Conservation (phyloP, 306 rosid genomes). For the Morella rubra region DNA sequence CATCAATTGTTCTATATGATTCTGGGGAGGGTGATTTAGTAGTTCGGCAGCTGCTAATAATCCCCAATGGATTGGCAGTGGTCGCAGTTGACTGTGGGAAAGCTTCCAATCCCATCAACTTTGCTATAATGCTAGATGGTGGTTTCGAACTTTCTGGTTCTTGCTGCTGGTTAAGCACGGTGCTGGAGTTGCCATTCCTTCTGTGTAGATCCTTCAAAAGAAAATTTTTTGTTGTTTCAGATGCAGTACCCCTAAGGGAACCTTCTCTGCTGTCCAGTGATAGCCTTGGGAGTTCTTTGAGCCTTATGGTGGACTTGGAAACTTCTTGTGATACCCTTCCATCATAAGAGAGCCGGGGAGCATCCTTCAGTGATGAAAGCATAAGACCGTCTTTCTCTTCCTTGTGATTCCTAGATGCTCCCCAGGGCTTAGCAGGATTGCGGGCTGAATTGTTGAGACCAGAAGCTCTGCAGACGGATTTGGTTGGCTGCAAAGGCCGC, state of each 20-base stretch:
- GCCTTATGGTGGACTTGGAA: slow-evolving; percentile 48
- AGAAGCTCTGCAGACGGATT: slow-evolving; percentile 34
- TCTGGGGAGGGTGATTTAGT: slow-evolving; percentile 34
- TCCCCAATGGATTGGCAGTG: slow-evolving; percentile 30
- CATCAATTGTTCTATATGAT: slow-evolving; percentile 38
- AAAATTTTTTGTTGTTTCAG: slow-evolving; percentile 48
- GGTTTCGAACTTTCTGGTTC: slow-evolving; percentile 56
- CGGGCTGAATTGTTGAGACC: slow-evolving; percentile 45
- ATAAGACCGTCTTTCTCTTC: slow-evolving; percentile 28
- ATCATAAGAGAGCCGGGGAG: slow-evolving; percentile 74
- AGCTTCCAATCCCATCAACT: slow-evolving; percentile 84
- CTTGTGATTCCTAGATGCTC: slow-evolving; percentile 41
- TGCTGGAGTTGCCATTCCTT: slow-evolving; percentile 32
- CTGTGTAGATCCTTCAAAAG: slow-evolving; percentile 42
- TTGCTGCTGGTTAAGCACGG: slow-evolving; percentile 34
- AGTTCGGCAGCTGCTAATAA: slow-evolving; percentile 21
- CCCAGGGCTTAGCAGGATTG: slow-evolving; percentile 41
- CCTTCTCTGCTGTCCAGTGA: slow-evolving; percentile 83
- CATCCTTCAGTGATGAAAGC: slow-evolving; percentile 26
- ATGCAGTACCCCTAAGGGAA: slow-evolving; percentile 36
- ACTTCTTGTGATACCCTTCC: slow-evolving; percentile 54
- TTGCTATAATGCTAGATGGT: slow-evolving; percentile 66
- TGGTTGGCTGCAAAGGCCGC: slow-evolving; percentile 49
- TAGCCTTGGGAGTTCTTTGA: slow-evolving; percentile 78
- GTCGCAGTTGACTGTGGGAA: slow-evolving; percentile 46